Conservation (phyloP, 495 filamentous ascomycete species). For the Pyrenula aspistea region DNA sequence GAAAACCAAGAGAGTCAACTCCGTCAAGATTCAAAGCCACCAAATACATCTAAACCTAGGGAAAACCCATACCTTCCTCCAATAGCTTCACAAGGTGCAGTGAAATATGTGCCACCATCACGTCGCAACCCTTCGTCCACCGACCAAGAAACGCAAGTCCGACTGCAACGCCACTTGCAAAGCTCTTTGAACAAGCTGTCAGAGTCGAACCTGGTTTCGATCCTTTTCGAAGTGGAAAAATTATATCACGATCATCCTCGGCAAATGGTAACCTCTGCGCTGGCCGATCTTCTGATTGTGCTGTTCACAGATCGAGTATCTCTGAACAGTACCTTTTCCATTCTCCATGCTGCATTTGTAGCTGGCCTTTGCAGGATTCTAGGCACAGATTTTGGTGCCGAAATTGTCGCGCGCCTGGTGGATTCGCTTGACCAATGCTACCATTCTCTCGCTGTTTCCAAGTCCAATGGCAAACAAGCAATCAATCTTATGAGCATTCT, state of each 20-base stretch:
- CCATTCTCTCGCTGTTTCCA: conserved; percentile 11
- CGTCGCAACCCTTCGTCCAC: conserved; percentile 50
- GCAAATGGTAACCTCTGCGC: conserved; percentile 67
- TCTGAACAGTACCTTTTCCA: conserved; percentile 76
- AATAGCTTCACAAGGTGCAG: conserved; percentile 14
- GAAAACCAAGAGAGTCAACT: neutral
- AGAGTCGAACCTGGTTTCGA: conserved; percentile 72
- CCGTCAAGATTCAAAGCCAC: conserved; percentile 5
- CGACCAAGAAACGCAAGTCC: conserved; percentile 53
- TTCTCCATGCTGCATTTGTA: conserved; percentile 83
- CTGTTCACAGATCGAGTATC: conserved; percentile 64
- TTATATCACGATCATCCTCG: conserved; percentile 72
- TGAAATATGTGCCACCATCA: conserved; percentile 84
- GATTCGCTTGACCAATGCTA: conserved; percentile 45
- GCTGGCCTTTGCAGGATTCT: conserved; percentile 76
- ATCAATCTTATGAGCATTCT: conserved; percentile 75
- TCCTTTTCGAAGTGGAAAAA: conserved; percentile 67
- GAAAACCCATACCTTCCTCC: conserved; percentile 59
- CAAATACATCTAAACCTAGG: conserved; percentile 22
- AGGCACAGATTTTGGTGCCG: conserved; percentile 78
- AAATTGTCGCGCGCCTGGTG: conserved; percentile 65
- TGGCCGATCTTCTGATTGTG: conserved; percentile 61
- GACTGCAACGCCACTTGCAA: conserved; percentile 67
- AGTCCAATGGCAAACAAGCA: conserved; percentile 49
- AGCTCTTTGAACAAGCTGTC: conserved; percentile 88